phyloP scores from a whole-genome alignment of 2,329 filamentous ascomycete species.

The Xylariaceae sp. region DNA sequence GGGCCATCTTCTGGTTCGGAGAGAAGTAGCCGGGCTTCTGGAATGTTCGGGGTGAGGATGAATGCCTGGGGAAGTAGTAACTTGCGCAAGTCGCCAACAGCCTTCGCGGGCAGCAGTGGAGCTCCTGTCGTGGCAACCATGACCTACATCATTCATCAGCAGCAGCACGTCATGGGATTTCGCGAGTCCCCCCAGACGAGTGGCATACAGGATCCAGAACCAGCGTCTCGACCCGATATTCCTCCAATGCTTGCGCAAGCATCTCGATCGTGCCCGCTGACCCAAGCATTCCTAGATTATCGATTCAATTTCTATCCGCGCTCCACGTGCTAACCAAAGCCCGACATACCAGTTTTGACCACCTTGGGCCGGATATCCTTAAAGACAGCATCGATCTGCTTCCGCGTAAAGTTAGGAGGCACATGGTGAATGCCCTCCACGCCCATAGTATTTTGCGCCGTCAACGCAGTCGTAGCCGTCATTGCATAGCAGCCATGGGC shows the following conservation, averaged over 20 bases:
- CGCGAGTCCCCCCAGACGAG: constrained; percentile 47
- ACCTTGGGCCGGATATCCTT: constrained; percentile 85
- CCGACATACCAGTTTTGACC: constrained; percentile 78
- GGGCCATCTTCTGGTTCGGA: not conserved
- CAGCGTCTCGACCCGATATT: constrained; percentile 52
- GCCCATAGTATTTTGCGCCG: constrained; percentile 89
- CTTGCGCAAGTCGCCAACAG: constrained; percentile 56
- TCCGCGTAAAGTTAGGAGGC: constrained; percentile 72
- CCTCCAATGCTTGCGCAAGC: constrained; percentile 59
- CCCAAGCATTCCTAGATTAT: constrained; percentile 69
- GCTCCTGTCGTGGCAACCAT: constrained; percentile 87
- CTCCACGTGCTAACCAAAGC: not conserved
- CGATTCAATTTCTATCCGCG: not conserved
- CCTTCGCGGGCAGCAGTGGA: constrained; percentile 59
- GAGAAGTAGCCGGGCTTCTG: constrained; percentile 14
- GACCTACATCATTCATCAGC: constrained; percentile 68
- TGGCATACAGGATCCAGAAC: constrained; percentile 70
- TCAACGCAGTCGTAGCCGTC: constrained; percentile 91
- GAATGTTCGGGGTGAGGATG: constrained; percentile 15
- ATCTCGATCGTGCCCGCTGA: constrained; percentile 65
- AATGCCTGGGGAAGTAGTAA: constrained; percentile 63
- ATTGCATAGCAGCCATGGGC: constrained; percentile 93
- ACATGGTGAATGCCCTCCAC: constrained; percentile 77
- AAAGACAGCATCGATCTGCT: constrained; percentile 81
- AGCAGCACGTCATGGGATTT: constrained; percentile 63